Evolutionary conservation across 805 yeast genomes (phyloP), one percentile per base, ranked within the genome.

Genomic region (Zygoascus bituminiphila): DNA sequence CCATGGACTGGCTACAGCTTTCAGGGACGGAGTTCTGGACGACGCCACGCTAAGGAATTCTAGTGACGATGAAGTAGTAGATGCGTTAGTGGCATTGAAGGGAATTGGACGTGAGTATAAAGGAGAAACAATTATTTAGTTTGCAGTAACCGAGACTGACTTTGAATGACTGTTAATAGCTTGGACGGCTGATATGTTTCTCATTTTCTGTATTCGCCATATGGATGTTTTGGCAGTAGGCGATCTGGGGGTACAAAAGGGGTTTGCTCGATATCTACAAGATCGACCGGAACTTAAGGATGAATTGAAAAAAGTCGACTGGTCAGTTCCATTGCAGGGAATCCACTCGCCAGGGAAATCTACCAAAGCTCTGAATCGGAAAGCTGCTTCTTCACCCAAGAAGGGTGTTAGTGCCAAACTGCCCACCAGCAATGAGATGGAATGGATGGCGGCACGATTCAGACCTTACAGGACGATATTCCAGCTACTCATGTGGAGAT

Each of bases 101-200:
- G 70, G 70, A 1, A 53, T 66, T 24, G 70, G 70, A 14, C 68
- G 49, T 47, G 45, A 33, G 49, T 42, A 19, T 36, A 42, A 17
- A 15, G 50, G 24, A 22, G 46, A 4, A 45, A 14, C 8, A 31
- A 25, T 6, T 33, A 25, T 39, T 20, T 41, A 45, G 38, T 45
- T 9, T 31, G 46, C n/a, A 21, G 15, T 17, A 19, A 47, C n/a
- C 23, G 10, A n/a, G n/a, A n/a, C n/a, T n/a, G n/a, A n/a, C 14
- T 40, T 31, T 36, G 20, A 42, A 8, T 20, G 8, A 17, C 10
- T 10, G 25, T 20, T 24, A 40, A 35, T 24, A 47, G 58, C 70
- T 1, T 89, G 98, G 98, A 78, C 88, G 4, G 89, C 93, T 0
- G 84, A 83, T 47, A 89, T 89, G 96, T 89, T 88, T 63, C 65